Conservation (phyloP, 305 asterid species). For the Caryopteris hybrid region DNA sequence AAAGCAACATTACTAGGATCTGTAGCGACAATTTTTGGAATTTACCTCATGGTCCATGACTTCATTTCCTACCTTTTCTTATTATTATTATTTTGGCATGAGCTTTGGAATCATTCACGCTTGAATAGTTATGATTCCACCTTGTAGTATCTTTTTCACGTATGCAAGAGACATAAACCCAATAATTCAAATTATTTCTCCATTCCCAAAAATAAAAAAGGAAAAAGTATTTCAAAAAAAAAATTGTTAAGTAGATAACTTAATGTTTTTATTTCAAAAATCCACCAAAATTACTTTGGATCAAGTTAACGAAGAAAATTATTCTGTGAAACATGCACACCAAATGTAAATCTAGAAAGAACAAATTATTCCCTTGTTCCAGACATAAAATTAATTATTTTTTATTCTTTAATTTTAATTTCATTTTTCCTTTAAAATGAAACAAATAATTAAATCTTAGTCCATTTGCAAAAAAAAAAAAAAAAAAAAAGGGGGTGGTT, state of each 20-base stretch:
- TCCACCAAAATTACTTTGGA: too few species aligned
- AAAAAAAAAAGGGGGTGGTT: conserved; percentile 9
- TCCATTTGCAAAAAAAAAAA: not conserved
- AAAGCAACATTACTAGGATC: conserved; percentile 19
- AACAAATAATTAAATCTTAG: not conserved
- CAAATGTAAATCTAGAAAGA: too few species aligned
- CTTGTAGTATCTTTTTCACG: not conserved
- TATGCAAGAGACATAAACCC: not conserved
- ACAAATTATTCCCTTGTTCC: too few species aligned
- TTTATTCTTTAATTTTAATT: not conserved
- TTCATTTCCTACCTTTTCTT: not conserved
- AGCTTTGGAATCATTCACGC: not conserved
- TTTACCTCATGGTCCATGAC: conserved; percentile 11
- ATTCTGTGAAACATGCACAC: too few species aligned
- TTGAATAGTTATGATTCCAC: not conserved
- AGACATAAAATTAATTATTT: not conserved
- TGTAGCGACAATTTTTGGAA: conserved; percentile 6
- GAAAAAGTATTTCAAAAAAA: too few species aligned
- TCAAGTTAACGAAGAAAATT: too few species aligned
- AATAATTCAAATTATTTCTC: not conserved
- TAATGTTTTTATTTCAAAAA: too few species aligned
- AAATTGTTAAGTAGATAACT: too few species aligned
- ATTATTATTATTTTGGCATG: conserved; percentile 2
- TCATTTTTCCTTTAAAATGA: not conserved
- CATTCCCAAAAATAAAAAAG: too few species aligned